A percentile compares a stretch with the other conserved stretches of the same genome.
Conservation (phyloP, 2,329 filamentous ascomycete species). For the Colletotrichum sp. region DNA sequence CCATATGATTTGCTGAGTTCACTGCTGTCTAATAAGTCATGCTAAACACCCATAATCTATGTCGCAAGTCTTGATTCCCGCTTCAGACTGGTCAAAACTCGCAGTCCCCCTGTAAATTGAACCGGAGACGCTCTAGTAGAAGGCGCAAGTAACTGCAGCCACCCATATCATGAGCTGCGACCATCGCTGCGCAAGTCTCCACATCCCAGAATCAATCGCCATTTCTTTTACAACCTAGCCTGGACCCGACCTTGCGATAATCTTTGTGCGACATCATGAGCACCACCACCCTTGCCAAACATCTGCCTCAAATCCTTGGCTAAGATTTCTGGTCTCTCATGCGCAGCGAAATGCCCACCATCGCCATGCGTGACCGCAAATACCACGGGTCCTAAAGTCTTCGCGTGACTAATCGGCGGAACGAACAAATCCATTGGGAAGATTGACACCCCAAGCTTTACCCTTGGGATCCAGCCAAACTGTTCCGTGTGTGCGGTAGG, state of each 20-base stretch:
- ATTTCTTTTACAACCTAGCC: background rate
- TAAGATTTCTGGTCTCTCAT: constrained; percentile 60
- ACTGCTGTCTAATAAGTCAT: background rate
- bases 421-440: constrained; percentile 65
- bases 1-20: background rate
- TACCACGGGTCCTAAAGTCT: constrained; percentile 65
- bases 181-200: background rate
- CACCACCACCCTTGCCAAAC: constrained; percentile 59
- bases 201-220: background rate
- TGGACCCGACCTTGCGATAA: background rate
- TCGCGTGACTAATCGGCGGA: constrained; percentile 59
- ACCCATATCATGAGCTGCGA: background rate
- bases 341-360: constrained; percentile 68
- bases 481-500: constrained; percentile 25
- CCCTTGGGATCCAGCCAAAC: constrained; percentile 34
- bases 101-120: background rate
- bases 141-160: background rate
- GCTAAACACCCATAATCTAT: background rate
- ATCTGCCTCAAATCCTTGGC: constrained; percentile 59
- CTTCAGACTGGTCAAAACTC: background rate
- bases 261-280: constrained; percentile 37
- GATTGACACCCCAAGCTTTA: constrained; percentile 52
- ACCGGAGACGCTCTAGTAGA: background rate
- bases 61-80: background rate
- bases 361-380: constrained; percentile 55